phyloP scores from a whole-genome alignment of 768 basidiomycete genomes.

The Pleurotus ostreatus region DNA sequence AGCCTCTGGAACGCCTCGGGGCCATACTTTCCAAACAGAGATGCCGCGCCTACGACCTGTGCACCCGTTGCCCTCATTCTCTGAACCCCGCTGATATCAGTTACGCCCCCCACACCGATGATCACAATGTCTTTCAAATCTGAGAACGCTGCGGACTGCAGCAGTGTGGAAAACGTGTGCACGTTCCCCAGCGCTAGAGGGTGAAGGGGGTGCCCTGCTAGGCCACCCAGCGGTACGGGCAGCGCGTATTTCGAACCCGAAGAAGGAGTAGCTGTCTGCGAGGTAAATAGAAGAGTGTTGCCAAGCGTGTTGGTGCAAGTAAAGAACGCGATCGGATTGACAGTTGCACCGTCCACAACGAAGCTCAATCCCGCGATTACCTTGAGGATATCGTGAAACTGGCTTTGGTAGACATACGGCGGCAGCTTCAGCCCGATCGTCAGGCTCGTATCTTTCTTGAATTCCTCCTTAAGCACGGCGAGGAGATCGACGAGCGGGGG shows the following conservation, averaged over 20 bases:
- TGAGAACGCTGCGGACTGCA: slow-evolving; percentile 32
- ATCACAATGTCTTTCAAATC: slow-evolving; percentile 49
- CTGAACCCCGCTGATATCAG: slow-evolving; percentile 47
- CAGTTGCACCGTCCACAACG: slow-evolving; percentile 9
- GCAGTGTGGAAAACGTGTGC: slow-evolving; percentile 49
- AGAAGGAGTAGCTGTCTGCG: slow-evolving; percentile 34
- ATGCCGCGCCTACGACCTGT: slow-evolving; percentile 58
- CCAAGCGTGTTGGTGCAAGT: slow-evolving; percentile 83
- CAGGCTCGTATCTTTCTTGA: slow-evolving; percentile 46
- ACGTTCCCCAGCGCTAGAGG: slow-evolving; percentile 79
- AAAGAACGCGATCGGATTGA: slow-evolving; percentile 61
- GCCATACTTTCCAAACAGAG: slow-evolving; percentile 50
- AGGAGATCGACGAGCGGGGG: slow-evolving; percentile 50
- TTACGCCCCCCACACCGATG: slow-evolving; percentile 84
- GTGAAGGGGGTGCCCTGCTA: slow-evolving; percentile 77
- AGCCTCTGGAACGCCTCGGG: slow-evolving; percentile 48
- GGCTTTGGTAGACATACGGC: slow-evolving; percentile 61
- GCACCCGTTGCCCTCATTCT: slow-evolving; percentile 68
- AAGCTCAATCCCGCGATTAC: slow-evolving; percentile 38
- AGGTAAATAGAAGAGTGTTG: slow-evolving; percentile 57
- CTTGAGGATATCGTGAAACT: slow-evolving; percentile 53
- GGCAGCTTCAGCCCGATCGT: slow-evolving; percentile 78
- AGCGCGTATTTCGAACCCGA: slow-evolving; percentile 44
- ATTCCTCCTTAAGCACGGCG: slow-evolving; percentile 44
- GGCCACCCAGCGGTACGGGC: slow-evolving; percentile 62